Percentiles rank a stretch among this genome's conserved stretches.
These are phyloP conservation scores for Chernovozyma sophiae-reginae DNA, from an alignment of 1,139 yeast species.

Conservation along the genomic window DNA sequence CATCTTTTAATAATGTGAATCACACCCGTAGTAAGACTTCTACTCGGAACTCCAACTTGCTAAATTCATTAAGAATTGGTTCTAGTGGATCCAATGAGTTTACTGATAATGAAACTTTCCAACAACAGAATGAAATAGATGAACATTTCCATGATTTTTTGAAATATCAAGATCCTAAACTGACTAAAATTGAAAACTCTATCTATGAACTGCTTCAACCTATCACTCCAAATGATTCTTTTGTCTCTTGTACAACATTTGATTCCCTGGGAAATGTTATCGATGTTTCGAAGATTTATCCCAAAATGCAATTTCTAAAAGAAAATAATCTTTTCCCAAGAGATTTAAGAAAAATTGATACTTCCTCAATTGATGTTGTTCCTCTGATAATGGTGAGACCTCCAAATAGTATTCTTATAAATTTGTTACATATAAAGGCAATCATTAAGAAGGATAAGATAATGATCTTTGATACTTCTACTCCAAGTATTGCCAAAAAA, in stretches of 20 bases:
- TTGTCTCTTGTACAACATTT: slow-evolving; percentile 68
- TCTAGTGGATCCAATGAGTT: slow-evolving; percentile 1
- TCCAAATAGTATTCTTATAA: slow-evolving; percentile 68
- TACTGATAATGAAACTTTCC: slow-evolving; percentile 7
- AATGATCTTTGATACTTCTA: slow-evolving; percentile 73
- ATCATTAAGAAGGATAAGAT: slow-evolving; percentile 77
- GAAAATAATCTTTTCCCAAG: slow-evolving; percentile 78
- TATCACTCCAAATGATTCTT: slow-evolving; percentile 53
- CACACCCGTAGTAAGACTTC: too few relatives aligned
- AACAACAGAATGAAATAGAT: slow-evolving; percentile 2
- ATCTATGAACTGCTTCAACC: slow-evolving; percentile 28
- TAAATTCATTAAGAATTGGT: slow-evolving; percentile 2
- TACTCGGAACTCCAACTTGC: too few relatives aligned
- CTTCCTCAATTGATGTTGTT: slow-evolving; percentile 82
- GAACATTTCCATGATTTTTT: slow-evolving; percentile 1
- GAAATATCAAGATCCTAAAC: slow-evolving; percentile 3
- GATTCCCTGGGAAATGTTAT: slow-evolving; percentile 68
- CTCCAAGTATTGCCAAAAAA: slow-evolving; percentile 50
- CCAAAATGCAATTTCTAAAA: slow-evolving; percentile 68
- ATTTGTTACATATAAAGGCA: slow-evolving; percentile 82
- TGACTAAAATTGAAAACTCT: background rate
- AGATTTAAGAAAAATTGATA: slow-evolving; percentile 82
- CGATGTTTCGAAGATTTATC: slow-evolving; percentile 73
- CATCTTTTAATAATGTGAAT: too few relatives aligned
- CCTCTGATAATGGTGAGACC: slow-evolving; percentile 82